Conservation (phyloP, 306 rosid genomes). For the Datisca glomerata region DNA sequence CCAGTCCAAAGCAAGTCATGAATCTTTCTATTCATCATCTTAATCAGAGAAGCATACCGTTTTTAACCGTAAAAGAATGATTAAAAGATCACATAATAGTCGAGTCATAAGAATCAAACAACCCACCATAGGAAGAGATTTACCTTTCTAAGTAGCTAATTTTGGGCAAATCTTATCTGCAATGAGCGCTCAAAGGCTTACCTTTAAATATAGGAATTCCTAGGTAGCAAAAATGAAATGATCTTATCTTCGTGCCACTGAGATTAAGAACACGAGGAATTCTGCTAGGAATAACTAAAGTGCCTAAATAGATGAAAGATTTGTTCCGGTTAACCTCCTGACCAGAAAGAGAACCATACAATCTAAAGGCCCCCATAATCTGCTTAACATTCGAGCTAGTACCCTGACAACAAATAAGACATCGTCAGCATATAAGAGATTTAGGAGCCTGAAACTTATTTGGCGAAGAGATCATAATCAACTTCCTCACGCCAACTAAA, state of each 20-base stretch:
- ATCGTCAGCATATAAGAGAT: not conserved
- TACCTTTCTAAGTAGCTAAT: not conserved
- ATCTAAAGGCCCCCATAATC: not conserved
- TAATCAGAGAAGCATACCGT: too few relatives aligned
- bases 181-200: not conserved
- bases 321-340: not conserved
- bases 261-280: not conserved
- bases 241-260: not conserved
- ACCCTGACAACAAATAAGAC: not conserved
- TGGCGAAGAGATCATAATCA: not conserved
- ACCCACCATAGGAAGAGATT: not conserved
- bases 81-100: not conserved
- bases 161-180: not conserved
- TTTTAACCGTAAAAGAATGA: not conserved
- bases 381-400: not conserved
- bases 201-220: not conserved
- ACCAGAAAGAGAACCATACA: not conserved
- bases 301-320: not conserved
- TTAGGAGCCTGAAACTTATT: not conserved
- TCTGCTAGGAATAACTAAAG: not conserved
- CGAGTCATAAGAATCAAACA: not conserved
- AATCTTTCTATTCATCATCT: too few relatives aligned
- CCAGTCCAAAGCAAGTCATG: too few relatives aligned
- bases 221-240: too few relatives aligned
- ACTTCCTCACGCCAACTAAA: not conserved